Conservation (phyloP, 805 yeast genomes). For the Zygoascus biomembranicola region DNA sequence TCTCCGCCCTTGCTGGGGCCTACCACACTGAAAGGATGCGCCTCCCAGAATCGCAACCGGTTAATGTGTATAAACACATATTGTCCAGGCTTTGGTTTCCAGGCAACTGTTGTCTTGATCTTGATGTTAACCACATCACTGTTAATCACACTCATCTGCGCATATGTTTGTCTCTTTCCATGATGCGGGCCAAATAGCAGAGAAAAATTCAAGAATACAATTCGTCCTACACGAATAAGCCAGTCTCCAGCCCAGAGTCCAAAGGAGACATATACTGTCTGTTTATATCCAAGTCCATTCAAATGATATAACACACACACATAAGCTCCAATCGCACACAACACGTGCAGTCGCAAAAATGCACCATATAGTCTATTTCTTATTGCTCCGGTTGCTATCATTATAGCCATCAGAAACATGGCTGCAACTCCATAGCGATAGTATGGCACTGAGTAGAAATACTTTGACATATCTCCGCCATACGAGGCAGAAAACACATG, state of each 20-base stretch:
- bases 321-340: conserved; percentile 47
- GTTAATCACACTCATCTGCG: conserved; percentile 34
- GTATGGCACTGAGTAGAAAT: conserved; percentile 29
- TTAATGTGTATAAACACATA: conserved; percentile 49
- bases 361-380: conserved; percentile 50
- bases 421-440: conserved; percentile 31
- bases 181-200: conserved; percentile 30
- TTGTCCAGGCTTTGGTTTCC: conserved; percentile 54
- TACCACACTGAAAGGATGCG: conserved; percentile 59
- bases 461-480: conserved; percentile 25
- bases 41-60: conserved; percentile 47
- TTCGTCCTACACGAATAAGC: conserved; percentile 43
- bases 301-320: conserved; percentile 52
- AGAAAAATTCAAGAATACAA: conserved; percentile 30
- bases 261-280: conserved; percentile 45
- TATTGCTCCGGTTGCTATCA: conserved; percentile 39
- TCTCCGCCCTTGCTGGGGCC: conserved; percentile 33
- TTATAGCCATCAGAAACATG: conserved; percentile 26
- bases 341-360: conserved; percentile 48
- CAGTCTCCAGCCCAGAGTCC: conserved; percentile 66
- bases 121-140: conserved; percentile 42
- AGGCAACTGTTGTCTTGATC: conserved; percentile 43
- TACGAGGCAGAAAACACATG: conserved; percentile 34
- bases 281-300: conserved; percentile 43
- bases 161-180: conserved; percentile 24